Evolutionary conservation across 305 asterid genomes (phyloP).

Genomic region (Fraxinus xanthoxyloides): DNA sequence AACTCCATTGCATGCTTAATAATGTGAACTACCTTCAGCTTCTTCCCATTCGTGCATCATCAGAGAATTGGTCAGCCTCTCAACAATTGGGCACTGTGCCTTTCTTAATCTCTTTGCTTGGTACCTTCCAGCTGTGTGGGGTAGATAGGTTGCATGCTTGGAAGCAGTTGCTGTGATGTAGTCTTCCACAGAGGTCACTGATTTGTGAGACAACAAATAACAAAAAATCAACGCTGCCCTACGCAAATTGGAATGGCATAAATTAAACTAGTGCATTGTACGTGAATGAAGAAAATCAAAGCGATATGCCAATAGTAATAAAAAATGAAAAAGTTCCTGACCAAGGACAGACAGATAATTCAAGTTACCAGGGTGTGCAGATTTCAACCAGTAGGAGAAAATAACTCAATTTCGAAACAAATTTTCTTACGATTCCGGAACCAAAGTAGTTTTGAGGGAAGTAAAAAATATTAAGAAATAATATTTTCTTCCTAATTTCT

Average conservation of each 20-base stretch:
- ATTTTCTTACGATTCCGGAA: too few species aligned
- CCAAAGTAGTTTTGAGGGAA: too few species aligned
- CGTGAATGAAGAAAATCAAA: too few species aligned
- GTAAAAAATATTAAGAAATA: too few species aligned
- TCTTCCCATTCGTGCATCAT: conserved; percentile 94
- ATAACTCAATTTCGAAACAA: too few species aligned
- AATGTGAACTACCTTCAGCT: conserved; percentile 84
- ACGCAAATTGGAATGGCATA: not conserved
- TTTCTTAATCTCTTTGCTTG: conserved; percentile 76
- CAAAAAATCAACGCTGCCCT: not conserved
- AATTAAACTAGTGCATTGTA: too few species aligned
- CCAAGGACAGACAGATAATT: too few species aligned
- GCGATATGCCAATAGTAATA: too few species aligned
- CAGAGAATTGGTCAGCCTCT: conserved; percentile 78
- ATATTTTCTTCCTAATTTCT: too few species aligned
- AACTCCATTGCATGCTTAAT: conserved; percentile 87
- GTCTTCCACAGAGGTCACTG: conserved; percentile 71
- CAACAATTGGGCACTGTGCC: conserved; percentile 87
- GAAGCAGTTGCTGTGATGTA: conserved; percentile 74
- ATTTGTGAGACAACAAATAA: conserved; percentile 27
- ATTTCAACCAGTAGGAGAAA: too few species aligned
- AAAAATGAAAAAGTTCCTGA: too few species aligned
- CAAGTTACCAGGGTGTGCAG: too few species aligned
- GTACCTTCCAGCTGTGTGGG: conserved; percentile 88
- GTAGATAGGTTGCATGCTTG: conserved; percentile 67